A percentile compares a stretch with the other conserved stretches of the same genome.
These are phyloP conservation scores for Quercus agrifolia DNA, from an alignment of 306 rosid species.

Conservation along the genomic window DNA sequence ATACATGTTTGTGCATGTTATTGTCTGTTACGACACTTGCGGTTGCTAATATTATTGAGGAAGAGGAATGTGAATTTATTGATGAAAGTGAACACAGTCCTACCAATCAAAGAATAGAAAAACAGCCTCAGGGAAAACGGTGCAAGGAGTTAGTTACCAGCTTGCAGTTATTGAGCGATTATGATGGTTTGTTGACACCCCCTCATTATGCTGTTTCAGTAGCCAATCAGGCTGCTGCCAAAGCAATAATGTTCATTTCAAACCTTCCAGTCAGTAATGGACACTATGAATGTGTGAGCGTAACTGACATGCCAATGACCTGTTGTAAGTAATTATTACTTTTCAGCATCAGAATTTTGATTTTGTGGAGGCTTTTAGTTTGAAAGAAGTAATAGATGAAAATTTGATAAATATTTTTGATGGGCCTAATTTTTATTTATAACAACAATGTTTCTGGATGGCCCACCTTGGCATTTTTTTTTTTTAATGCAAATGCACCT, in stretches of 20 bases:
- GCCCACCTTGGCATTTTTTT: background rate
- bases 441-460: background rate
- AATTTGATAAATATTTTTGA: background rate
- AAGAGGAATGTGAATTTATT: conserved; percentile 73
- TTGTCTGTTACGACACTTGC: conserved; percentile 69
- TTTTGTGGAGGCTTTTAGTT: conserved; percentile 17
- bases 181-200: conserved; percentile 58
- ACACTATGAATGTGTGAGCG: conserved; percentile 42
- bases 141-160: conserved; percentile 64
- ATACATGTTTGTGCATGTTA: conserved; percentile 79
- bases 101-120: conserved; percentile 51
- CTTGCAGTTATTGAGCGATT: conserved; percentile 78
- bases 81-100: conserved; percentile 55
- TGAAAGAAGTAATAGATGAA: background rate
- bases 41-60: conserved; percentile 66
- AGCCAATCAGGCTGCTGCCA: conserved; percentile 92
- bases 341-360: conserved; percentile 19
- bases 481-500: background rate
- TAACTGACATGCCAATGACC: conserved; percentile 53
- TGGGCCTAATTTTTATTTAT: too few species aligned
- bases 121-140: conserved; percentile 47
- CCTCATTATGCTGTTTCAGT: conserved; percentile 55
- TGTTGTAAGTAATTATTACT: conserved; percentile 60
- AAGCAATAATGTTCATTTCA: conserved; percentile 67
- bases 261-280: conserved; percentile 56